A percentile compares a stretch with the other conserved stretches of the same genome.
Conservation (phyloP, 2,329 filamentous ascomycete genomes). For the Botryosphaeria dothidea region DNA sequence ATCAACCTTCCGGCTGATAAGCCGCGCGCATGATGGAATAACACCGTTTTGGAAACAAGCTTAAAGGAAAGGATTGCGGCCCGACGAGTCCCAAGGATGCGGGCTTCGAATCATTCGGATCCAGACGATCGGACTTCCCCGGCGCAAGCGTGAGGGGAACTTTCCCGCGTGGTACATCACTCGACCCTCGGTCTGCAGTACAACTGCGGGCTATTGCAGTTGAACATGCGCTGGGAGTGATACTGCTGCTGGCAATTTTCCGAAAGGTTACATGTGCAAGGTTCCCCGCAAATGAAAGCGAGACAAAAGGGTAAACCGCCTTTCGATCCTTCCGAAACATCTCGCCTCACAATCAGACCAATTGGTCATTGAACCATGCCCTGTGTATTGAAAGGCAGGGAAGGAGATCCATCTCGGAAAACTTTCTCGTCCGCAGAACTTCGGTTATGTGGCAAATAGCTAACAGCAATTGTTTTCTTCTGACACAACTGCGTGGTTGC, state of each 20-base stretch:
- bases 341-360: background rate
- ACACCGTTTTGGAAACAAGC: background rate
- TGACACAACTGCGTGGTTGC: too few relatives aligned
- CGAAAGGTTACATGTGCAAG: background rate
- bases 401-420: background rate
- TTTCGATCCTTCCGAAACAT: background rate
- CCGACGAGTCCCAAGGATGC: background rate
- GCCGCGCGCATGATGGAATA: too few relatives aligned
- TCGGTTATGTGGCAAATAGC: too few relatives aligned
- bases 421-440: background rate
- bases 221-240: background rate
- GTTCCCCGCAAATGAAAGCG: background rate
- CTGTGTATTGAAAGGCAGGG: background rate
- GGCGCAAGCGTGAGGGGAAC: background rate
- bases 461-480: too few relatives aligned
- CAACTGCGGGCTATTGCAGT: background rate
- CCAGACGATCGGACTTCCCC: background rate
- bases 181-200: background rate
- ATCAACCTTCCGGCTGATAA: background rate
- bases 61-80: background rate
- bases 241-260: background rate
- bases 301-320: background rate
- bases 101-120: background rate
- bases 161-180: background rate
- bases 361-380: background rate